Evolutionary conservation across 345 rosid genomes (phyloP).

Genomic region (Turnera subulata): DNA sequence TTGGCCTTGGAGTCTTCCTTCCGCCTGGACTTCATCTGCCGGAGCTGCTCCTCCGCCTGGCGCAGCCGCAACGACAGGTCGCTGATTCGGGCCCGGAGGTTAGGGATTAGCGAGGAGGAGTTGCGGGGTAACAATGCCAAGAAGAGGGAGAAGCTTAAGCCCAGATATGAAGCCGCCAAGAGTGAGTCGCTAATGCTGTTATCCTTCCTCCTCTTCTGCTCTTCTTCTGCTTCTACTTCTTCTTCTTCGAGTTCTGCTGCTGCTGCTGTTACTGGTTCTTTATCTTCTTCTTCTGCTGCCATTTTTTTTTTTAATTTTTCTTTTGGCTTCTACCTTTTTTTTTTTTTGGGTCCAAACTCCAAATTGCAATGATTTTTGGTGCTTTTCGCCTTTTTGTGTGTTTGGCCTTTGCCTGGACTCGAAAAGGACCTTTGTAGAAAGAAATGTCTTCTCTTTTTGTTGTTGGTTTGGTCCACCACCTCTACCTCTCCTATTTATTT

Average conservation of each 20-base stretch:
- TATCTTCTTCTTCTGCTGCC: conserved; percentile 8
- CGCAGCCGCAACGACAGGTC: conserved; percentile 48
- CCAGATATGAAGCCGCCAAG: conserved; percentile 48
- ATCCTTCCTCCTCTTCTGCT: conserved; percentile 33
- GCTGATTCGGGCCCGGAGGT: conserved; percentile 38
- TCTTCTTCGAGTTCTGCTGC: neutral
- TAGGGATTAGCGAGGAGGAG: conserved; percentile 42
- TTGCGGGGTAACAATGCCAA: conserved; percentile 60
- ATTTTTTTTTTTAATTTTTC: neutral
- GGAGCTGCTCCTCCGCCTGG: conserved; percentile 79
- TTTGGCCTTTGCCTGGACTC: no score
- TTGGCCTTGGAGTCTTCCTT: conserved; percentile 95
- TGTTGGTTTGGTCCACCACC: no score
- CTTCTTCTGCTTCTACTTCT: conserved; percentile 17
- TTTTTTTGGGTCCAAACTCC: neutral
- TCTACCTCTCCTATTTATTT: no score
- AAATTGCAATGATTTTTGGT: no score
- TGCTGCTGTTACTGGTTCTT: no score
- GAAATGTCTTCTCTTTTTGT: no score
- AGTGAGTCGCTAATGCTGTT: neutral
- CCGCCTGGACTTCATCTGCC: conserved; percentile 76
- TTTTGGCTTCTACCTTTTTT: no score
- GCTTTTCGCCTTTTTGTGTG: no score
- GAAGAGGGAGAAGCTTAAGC: conserved; percentile 69
- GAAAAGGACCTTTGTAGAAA: no score